Evolutionary conservation across 495 filamentous ascomycete genomes (phyloP).

Genomic region (Talaromyces wortmannii): DNA sequence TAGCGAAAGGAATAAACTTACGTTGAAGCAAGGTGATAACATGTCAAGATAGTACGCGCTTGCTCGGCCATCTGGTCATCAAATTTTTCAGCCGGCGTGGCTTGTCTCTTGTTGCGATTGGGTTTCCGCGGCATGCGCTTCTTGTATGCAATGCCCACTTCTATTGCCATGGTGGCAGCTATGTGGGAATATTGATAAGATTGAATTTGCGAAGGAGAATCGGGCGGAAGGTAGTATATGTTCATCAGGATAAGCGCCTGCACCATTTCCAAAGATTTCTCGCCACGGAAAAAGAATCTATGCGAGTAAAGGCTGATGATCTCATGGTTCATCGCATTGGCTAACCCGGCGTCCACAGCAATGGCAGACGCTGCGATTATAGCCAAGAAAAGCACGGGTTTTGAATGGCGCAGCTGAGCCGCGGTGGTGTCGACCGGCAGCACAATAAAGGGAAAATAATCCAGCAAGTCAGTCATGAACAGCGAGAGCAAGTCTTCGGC

Average conservation of each 20-base stretch:
- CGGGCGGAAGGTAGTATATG: conserved; percentile 43
- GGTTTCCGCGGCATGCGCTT: conserved; percentile 14
- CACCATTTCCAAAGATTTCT: conserved; percentile 47
- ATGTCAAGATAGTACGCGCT: conserved; percentile 36
- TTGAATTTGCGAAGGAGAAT: conserved; percentile 38
- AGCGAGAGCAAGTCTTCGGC: conserved; percentile 36
- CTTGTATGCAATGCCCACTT: conserved; percentile 41
- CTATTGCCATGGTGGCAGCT: conserved; percentile 46
- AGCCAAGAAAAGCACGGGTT: conserved; percentile 43
- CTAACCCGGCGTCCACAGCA: conserved; percentile 31
- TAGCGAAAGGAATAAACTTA: conserved; percentile 19
- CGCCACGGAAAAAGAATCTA: conserved; percentile 38
- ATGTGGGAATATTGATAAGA: conserved; percentile 50
- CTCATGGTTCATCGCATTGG: conserved; percentile 37
- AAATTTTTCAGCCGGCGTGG: conserved; percentile 4
- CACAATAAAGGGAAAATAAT: conserved; percentile 34
- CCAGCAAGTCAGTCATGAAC: conserved; percentile 34
- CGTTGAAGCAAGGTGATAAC: conserved; percentile 40
- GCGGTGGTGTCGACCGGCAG: conserved; percentile 30
- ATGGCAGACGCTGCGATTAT: conserved; percentile 41
- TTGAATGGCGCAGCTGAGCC: conserved; percentile 31
- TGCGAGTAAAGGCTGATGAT: conserved; percentile 40
- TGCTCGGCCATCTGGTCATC: conserved; percentile 33
- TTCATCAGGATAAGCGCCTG: conserved; percentile 42
- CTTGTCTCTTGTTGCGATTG: conserved; percentile 9